phyloP scores from a whole-genome alignment of 2,329 filamentous ascomycete genomes.

The Setomelanomma holmii region DNA sequence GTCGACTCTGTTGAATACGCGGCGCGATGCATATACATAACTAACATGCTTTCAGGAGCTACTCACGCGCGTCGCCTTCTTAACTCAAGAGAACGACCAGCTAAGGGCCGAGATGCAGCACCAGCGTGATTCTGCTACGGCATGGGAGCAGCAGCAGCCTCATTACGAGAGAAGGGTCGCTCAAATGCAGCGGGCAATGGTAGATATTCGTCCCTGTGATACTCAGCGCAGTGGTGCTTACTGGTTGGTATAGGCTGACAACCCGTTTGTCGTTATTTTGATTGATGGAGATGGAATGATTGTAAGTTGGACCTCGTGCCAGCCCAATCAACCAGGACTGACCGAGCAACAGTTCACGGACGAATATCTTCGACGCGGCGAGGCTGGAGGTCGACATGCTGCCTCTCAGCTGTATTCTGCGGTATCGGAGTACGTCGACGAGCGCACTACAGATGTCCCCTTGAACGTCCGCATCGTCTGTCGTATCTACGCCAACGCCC shows the following conservation, averaged over 20 bases:
- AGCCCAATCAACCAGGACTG: not conserved
- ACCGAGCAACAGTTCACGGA: slow-evolving; percentile 56
- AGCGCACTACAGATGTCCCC: slow-evolving; percentile 48
- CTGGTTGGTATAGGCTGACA: no score
- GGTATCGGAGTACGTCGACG: slow-evolving; percentile 53
- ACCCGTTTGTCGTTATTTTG: slow-evolving; percentile 62
- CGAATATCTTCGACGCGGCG: slow-evolving; percentile 57
- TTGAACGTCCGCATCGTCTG: slow-evolving; percentile 57
- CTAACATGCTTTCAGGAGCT: slow-evolving; percentile 45
- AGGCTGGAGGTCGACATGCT: slow-evolving; percentile 61
- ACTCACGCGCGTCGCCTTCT: slow-evolving; percentile 48
- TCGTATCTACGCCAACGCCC: slow-evolving; percentile 62
- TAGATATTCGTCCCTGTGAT: no score
- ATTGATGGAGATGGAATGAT: slow-evolving; percentile 65
- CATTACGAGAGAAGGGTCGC: slow-evolving; percentile 18
- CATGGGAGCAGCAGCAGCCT: slow-evolving; percentile 31
- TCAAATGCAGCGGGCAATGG: no score
- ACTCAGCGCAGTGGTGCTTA: no score
- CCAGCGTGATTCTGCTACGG: slow-evolving; percentile 27
- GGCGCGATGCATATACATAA: not conserved
- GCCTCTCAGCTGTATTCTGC: slow-evolving; percentile 57
- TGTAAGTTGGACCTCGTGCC: slow-evolving; percentile 14
- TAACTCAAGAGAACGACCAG: slow-evolving; percentile 40
- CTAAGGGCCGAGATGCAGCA: slow-evolving; percentile 32
- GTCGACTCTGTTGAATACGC: no score